Conservation (phyloP, 2,329 filamentous ascomycete genomes). For the Aspergillus pseudoterreus region DNA sequence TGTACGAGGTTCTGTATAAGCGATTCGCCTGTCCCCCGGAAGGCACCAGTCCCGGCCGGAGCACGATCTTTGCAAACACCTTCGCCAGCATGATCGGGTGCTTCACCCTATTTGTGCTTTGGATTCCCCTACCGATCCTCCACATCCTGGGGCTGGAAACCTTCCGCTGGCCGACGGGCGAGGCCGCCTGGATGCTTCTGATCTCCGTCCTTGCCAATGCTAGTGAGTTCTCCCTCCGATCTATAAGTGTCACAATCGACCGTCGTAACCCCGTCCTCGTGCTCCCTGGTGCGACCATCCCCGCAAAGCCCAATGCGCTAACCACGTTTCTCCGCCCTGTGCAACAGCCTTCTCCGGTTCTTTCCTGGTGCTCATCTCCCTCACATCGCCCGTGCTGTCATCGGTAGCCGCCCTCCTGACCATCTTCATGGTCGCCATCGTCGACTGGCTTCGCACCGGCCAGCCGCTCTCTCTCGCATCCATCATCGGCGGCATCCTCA, state of each 20-base stretch:
- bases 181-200: slow-evolving; percentile 74
- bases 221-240: slow-evolving; percentile 44
- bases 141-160: slow-evolving; percentile 74
- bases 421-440: slow-evolving; percentile 92
- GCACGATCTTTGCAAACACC: slow-evolving; percentile 91
- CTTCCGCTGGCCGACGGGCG: slow-evolving; percentile 76
- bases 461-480: slow-evolving; percentile 70
- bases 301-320: background rate
- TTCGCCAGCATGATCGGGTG: slow-evolving; percentile 82
- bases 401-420: slow-evolving; percentile 91
- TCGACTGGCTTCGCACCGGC: slow-evolving; percentile 83
- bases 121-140: slow-evolving; percentile 84
- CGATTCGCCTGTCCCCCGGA: slow-evolving; percentile 88
- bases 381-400: slow-evolving; percentile 88
- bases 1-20: slow-evolving; percentile 98
- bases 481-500: slow-evolving; percentile 76
- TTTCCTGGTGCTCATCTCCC: slow-evolving; percentile 86
- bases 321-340: background rate
- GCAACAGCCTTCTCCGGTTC: slow-evolving; percentile 72
- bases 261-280: background rate
- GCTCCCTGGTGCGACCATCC: background rate
- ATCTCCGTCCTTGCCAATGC: slow-evolving; percentile 84
- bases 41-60: slow-evolving; percentile 76
- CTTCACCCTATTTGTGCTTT: slow-evolving; percentile 83
- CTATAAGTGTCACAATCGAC: background rate